These are phyloP conservation scores for Metarhizium rileyi DNA, from an alignment of 2,329 filamentous ascomycete species.

Conservation along the genomic window DNA sequence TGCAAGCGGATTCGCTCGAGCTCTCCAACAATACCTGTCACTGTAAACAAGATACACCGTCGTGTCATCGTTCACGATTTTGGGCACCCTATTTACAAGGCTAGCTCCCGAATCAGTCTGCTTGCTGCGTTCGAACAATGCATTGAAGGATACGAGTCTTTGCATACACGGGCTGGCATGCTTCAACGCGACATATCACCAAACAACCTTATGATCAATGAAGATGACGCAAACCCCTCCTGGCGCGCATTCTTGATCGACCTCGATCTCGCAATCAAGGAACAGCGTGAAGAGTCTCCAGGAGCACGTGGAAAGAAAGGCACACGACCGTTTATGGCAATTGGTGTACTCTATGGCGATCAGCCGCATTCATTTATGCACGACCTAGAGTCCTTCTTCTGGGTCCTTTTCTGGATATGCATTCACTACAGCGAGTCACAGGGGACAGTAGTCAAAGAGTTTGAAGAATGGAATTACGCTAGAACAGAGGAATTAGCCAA, in stretches of 20 bases:
- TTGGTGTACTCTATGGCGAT: slow-evolving; percentile 29
- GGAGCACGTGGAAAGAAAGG: slow-evolving; percentile 30
- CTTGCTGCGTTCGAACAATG: slow-evolving; percentile 26
- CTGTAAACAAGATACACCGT: slow-evolving; percentile 27
- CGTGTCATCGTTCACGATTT: slow-evolving; percentile 30
- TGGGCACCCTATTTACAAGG: slow-evolving; percentile 30
- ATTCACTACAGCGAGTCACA: no score
- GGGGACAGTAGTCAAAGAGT: slow-evolving; percentile 12
- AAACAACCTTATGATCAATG: slow-evolving; percentile 36
- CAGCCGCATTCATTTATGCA: slow-evolving; percentile 35
- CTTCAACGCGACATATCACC: slow-evolving; percentile 34
- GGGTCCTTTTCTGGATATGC: no score
- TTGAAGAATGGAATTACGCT: slow-evolving; percentile 28
- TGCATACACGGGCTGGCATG: slow-evolving; percentile 23
- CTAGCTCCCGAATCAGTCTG: slow-evolving; percentile 24
- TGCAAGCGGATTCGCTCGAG: slow-evolving; percentile 21
- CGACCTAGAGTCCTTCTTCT: slow-evolving; percentile 37
- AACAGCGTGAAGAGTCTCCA: slow-evolving; percentile 18
- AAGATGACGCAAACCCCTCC: slow-evolving; percentile 24
- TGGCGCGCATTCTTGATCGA: slow-evolving; percentile 27
- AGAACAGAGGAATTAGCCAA: slow-evolving; percentile 15
- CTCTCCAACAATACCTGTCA: slow-evolving; percentile 17
- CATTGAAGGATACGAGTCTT: slow-evolving; percentile 27
- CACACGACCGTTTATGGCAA: slow-evolving; percentile 34
- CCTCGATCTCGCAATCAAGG: slow-evolving; percentile 26